Conservation (phyloP, 495 filamentous ascomycete species). For the Penicillium canescens region DNA sequence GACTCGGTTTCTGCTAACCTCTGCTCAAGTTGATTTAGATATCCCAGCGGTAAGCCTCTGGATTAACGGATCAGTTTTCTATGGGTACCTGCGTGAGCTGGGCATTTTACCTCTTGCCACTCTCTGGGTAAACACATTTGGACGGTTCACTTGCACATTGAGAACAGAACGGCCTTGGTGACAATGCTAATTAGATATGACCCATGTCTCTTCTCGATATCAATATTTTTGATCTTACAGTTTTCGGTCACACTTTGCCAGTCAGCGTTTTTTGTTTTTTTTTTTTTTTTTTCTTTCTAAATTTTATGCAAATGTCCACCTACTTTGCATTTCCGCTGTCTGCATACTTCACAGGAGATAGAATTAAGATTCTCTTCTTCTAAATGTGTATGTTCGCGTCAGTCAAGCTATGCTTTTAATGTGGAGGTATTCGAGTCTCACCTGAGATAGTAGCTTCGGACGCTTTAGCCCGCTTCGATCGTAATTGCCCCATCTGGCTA, state of each 20-base stretch:
- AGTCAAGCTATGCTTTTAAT: conserved; percentile 2
- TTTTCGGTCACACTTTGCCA: conserved; percentile 25
- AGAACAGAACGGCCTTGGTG: conserved; percentile 22
- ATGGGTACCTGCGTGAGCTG: background rate
- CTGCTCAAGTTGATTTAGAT: conserved; percentile 32
- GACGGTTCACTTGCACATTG: conserved; percentile 29
- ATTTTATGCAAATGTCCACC: background rate
- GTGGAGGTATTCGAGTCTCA: conserved; percentile 1
- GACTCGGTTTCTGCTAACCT: conserved; percentile 29
- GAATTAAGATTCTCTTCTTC: conserved; percentile 13
- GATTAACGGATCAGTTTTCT: background rate
- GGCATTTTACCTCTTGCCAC: conserved; percentile 25
- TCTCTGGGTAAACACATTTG: conserved; percentile 31
- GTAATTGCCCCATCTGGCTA: background rate
- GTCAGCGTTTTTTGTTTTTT: background rate
- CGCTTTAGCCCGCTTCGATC: conserved; percentile 16
- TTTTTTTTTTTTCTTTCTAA: background rate
- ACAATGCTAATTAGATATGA: background rate
- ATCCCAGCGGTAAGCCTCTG: conserved; percentile 30
- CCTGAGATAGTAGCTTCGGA: conserved; percentile 9
- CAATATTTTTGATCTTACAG: conserved; percentile 18
- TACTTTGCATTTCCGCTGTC: conserved; percentile 34
- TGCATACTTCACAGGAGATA: conserved; percentile 30
- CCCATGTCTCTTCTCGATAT: background rate
- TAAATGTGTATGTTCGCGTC: background rate